Percentiles rank a stretch among this genome's conserved stretches.
Evolutionary conservation across 108 stramenopile genomes (phyloP).

Genomic region (Halocafeteria seosinensis): DNA sequence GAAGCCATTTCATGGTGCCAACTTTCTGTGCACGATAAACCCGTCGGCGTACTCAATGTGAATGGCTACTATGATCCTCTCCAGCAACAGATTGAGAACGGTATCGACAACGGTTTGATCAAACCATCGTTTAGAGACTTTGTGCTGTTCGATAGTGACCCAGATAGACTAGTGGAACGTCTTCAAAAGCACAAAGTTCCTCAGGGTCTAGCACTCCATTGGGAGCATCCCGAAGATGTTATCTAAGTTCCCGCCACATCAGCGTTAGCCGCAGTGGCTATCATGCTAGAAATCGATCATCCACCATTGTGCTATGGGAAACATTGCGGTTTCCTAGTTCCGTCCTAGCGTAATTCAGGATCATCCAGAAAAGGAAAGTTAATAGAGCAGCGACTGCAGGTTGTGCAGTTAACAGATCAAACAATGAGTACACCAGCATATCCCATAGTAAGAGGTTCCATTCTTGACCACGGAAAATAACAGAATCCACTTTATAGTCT

Average conservation of each 20-base stretch:
- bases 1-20: conserved; percentile 15
- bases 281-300: background rate
- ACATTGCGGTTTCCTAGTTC: background rate
- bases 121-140: background rate
- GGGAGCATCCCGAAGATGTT: background rate
- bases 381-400: background rate
- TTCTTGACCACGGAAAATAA: background rate
- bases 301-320: background rate
- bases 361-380: background rate
- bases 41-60: conserved; percentile 12
- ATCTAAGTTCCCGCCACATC: no score
- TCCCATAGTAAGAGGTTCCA: background rate
- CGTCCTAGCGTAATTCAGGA: background rate
- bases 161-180: background rate
- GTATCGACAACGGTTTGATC: conserved; percentile 1
- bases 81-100: conserved; percentile 1
- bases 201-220: background rate
- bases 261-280: no score
- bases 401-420: background rate
- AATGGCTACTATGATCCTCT: conserved; percentile 8
- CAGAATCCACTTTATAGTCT: background rate
- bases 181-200: background rate
- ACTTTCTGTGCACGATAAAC: conserved; percentile 7
- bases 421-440: background rate
- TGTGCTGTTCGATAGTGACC: background rate